Base-by-base conservation (phyloP, 768 basidiomycete species). In the Dentipellis fragilis region DNA sequence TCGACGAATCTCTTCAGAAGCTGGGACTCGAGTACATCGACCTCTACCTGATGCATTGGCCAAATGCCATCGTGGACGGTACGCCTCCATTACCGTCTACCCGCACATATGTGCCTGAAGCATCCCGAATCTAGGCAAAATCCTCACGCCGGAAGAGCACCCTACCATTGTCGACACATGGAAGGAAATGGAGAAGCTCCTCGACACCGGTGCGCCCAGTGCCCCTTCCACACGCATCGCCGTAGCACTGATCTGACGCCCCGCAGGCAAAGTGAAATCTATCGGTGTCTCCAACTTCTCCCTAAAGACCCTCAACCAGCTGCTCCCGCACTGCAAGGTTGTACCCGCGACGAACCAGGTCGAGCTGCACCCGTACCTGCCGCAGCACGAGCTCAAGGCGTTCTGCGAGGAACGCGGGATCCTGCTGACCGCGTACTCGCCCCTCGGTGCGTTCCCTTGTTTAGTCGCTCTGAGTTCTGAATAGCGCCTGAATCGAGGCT, bases 361-460 rank as follows among this genome's bases (percentile, higher is more conserved):
- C 22, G 81, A 84, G 68, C 68, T 81, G 2, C 88, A 90, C 67
- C 87, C 87, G 5, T 85, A 82, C 68, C 75, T 86, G 57, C 76
- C 80, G 3, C 83, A 87, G 61, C 71, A 77, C 23, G 75, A 79
- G 10, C 70, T 89, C 48, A 64, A 82, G 49, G 67, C 73, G 49
- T 77, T 80, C 58, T 83, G 80, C 62, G 75, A 80, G 56, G 64
- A 67, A 8, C 74, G 80, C 52, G 80, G 78, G 21, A 83, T 89
- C 60, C 73, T 78, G n/a, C 64, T 87, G 54, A 82, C 84, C 36
- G 85, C 83, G 0, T 88, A 87, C 71, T 73, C 71, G 71, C 84
- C 67, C 70, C 79, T 68, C 29, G 74, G 75, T 65, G 49, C 16
- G 52, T 2, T 17, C 4, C 19, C 35, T 35, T 2, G 7, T 49